Evolutionary conservation across 495 filamentous ascomycete genomes (phyloP), one percentile per base, ranked within the genome.

Genomic region (Hypoxylon rickii): DNA sequence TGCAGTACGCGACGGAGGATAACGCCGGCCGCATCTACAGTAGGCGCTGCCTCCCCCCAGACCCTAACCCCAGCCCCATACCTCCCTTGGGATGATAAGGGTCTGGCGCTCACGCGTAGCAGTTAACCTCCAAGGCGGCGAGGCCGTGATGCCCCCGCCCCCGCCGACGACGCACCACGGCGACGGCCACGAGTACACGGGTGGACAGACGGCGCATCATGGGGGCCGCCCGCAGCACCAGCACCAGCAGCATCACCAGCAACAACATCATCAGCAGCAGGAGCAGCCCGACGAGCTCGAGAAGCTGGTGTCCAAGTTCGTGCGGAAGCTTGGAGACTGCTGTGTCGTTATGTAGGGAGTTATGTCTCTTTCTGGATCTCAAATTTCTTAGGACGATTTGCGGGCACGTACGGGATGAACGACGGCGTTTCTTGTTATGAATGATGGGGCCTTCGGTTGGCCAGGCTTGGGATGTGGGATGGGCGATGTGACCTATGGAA

Each of bases 11-110:
- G 37, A 90, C 89, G 2, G 94, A 97, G 76, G 84, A 89, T 26
- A 98, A 98, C 62, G 86, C 84, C 3, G 94, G 94, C 2, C 72
- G 89, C 8, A 89, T 98, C 7, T 96, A 88, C 63, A 47, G 58
- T 62, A 34, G 32, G 32, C 12, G n/a, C 12, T 12, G 37, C 7
- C 7, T 36, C 6, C 29, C 18, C 19, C 73, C 89, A 17, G 89
- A 63, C 72, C 89, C 22, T 10, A n/a, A n/a, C n/a, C n/a, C n/a
- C n/a, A n/a, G n/a, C n/a, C n/a, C n/a, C n/a, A n/a, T n/a, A n/a
- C n/a, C n/a, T n/a, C n/a, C n/a, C n/a, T n/a, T n/a, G n/a, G n/a
- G n/a, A n/a, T n/a, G n/a, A n/a, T n/a, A n/a, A n/a, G n/a, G n/a
- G n/a, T n/a, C n/a, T n/a, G n/a, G n/a, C n/a, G n/a, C n/a, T n/a